Base-by-base conservation (phyloP, 345 rosid species). In the Heritiera littoralis region DNA sequence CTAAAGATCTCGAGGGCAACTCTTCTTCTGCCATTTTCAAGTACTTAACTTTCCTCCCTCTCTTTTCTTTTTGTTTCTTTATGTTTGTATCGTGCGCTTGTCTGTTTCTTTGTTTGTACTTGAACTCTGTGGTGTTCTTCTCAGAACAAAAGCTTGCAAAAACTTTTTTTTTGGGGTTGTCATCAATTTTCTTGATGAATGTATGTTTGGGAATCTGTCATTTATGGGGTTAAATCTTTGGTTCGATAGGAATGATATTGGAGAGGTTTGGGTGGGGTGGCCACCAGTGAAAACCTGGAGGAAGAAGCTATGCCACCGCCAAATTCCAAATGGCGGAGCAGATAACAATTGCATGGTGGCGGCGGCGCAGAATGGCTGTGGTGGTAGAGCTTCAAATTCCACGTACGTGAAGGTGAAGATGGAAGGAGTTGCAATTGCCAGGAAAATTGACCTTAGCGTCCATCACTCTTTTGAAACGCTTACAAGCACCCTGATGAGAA, bases 1-100 rank as follows among this genome's bases (percentile, higher is more conserved):
- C 30, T 13, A 38, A 72, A 30, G 76, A 72, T 17, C 23, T 71
- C 45, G 30, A 54, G 0, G 48, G 54, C 61, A 52, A 52, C 41
- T 72, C 48, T 72, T 52, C 48, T 72, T 72, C 75, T 38, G 64
- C 76, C 76, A 72, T 52, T 72, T 54, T 72, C 61, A 54, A 72
- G 76, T 72, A 54, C 76, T 72, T 51, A 13, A 51, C 46, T 72
- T 17, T 72, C 17, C 18, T 54, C n/a, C 4, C 30, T 52, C 28
- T 5, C n/a, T 14, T 13, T 48, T n/a, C 17, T 18, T 6, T 69
- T 46, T 32, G 75, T 52, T 70, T 49, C 12, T 20, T 45, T 43
- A 10, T 13, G 30, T 45, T 66, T 68, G 72, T 43, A 5, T 67
- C 52, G 3, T 67, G 72, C 49, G 5, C 28, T 6, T 64, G 67